Evolutionary conservation across 768 basidiomycete genomes (phyloP).

Genomic region (Suillus subaureus): DNA sequence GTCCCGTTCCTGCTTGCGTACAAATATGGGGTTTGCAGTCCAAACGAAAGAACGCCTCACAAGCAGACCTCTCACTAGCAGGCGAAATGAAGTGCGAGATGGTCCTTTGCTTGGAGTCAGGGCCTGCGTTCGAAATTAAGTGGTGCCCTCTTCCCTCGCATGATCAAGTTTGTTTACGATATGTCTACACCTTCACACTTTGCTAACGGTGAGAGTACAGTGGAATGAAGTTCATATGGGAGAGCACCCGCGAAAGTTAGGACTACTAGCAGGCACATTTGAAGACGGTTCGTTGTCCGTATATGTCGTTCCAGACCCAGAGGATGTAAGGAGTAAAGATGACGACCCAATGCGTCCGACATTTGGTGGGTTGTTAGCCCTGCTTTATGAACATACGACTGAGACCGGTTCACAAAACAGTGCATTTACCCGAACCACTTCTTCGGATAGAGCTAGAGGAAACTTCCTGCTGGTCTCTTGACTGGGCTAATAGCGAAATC

Average conservation of each 20-base stretch:
- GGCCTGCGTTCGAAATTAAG: conserved; percentile 78
- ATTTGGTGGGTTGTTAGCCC: conserved; percentile 47
- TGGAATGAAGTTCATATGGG: conserved; percentile 23
- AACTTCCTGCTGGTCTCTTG: conserved; percentile 75
- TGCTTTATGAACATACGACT: not conserved
- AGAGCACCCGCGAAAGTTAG: conserved; percentile 59
- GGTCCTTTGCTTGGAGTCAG: conserved; percentile 82
- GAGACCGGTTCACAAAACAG: conserved; percentile 34
- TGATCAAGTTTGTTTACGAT: conserved; percentile 46
- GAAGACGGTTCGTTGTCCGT: conserved; percentile 85
- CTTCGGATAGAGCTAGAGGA: conserved; percentile 77
- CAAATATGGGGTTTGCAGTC: conserved; percentile 80
- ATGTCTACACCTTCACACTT: not conserved
- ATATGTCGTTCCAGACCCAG: conserved; percentile 79
- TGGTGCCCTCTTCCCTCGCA: conserved; percentile 94
- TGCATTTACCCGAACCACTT: conserved; percentile 62
- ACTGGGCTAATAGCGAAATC: conserved; percentile 87
- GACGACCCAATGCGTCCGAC: conserved; percentile 40
- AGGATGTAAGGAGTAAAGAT: conserved; percentile 40
- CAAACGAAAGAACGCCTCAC: conserved; percentile 26
- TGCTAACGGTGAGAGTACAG: conserved; percentile 17
- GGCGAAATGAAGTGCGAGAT: conserved; percentile 71
- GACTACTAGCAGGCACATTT: conserved; percentile 82
- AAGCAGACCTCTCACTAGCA: conserved; percentile 15
- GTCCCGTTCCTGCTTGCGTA: conserved; percentile 67